Evolutionary conservation across 495 filamentous ascomycete genomes (phyloP).

Genomic region (Geoglossum glabrum): DNA sequence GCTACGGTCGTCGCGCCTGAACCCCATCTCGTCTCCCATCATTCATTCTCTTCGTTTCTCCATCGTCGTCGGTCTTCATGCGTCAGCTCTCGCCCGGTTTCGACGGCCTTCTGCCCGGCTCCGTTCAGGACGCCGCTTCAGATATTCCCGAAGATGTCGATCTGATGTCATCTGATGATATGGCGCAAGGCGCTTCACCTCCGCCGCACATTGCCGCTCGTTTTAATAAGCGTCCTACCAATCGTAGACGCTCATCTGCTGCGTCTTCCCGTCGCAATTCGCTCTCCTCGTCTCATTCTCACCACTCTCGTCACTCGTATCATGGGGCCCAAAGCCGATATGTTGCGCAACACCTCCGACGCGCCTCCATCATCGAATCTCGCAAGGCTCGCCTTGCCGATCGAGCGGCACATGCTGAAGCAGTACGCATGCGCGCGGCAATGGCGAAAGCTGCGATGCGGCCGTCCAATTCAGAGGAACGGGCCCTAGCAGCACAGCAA

Average conservation of each 20-base stretch:
- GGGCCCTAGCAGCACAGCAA: conserved; percentile 74
- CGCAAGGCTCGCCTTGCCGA: conserved; percentile 87
- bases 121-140: not conserved
- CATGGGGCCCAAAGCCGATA: conserved; percentile 56
- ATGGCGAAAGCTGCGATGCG: conserved; percentile 57
- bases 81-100: not conserved
- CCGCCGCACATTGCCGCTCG: conserved; percentile 74
- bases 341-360: conserved; percentile 75
- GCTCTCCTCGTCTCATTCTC: conserved; percentile 70
- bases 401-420: conserved; percentile 84
- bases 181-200: conserved; percentile 20
- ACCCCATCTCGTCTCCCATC: not conserved
- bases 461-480: conserved; percentile 47
- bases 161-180: not conserved
- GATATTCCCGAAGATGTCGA: not conserved
- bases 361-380: conserved; percentile 77
- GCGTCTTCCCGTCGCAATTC: conserved; percentile 80
- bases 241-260: conserved; percentile 59
- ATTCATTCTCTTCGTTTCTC: not conserved
- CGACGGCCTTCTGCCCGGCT: not conserved
- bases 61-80: not conserved
- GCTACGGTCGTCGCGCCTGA: not conserved
- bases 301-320: conserved; percentile 42
- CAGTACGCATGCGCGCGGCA: conserved; percentile 83
- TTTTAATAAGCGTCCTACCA: conserved; percentile 42